Evolutionary conservation across 164 flowering plant species (phyloP).

Genomic region (Nymphaea thermarum): DNA sequence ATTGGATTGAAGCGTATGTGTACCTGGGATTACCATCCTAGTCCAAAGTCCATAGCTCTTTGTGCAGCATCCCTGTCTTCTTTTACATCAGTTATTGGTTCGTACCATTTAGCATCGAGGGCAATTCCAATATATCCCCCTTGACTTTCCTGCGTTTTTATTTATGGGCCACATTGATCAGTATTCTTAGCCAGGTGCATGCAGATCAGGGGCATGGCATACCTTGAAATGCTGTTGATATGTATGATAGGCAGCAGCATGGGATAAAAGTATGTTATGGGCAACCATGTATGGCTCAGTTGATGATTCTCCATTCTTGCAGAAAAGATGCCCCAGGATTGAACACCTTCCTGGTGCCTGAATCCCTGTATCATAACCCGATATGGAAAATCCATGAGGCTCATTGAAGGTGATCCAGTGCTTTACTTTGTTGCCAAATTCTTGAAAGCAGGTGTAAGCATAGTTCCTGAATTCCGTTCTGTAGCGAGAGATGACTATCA

Average conservation of each 20-base stretch:
- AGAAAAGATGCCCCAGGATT: slow-evolving; percentile 47
- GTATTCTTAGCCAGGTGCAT: not conserved
- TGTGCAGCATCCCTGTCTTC: slow-evolving; percentile 76
- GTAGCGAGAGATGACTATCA: slow-evolving; percentile 7
- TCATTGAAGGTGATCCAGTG: slow-evolving; percentile 93
- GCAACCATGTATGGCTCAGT: slow-evolving; percentile 78
- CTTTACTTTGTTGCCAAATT: slow-evolving; percentile 79
- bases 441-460: slow-evolving; percentile 66
- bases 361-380: slow-evolving; percentile 69
- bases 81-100: slow-evolving; percentile 42
- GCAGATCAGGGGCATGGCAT: not conserved
- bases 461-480: slow-evolving; percentile 67
- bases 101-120: slow-evolving; percentile 83
- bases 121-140: slow-evolving; percentile 71
- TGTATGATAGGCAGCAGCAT: slow-evolving; percentile 53
- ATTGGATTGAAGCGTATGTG: not conserved
- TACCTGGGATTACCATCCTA: slow-evolving; percentile 57
- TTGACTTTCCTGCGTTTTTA: slow-evolving; percentile 34
- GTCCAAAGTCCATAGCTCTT: slow-evolving; percentile 65
- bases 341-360: slow-evolving; percentile 96
- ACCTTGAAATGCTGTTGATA: slow-evolving; percentile 76
- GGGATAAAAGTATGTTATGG: slow-evolving; percentile 71
- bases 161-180: not conserved
- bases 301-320: slow-evolving; percentile 68
- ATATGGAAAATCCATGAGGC: slow-evolving; percentile 62